Base-by-base conservation (phyloP, 2,329 filamentous ascomycete species). In the Diaporthe sp. region DNA sequence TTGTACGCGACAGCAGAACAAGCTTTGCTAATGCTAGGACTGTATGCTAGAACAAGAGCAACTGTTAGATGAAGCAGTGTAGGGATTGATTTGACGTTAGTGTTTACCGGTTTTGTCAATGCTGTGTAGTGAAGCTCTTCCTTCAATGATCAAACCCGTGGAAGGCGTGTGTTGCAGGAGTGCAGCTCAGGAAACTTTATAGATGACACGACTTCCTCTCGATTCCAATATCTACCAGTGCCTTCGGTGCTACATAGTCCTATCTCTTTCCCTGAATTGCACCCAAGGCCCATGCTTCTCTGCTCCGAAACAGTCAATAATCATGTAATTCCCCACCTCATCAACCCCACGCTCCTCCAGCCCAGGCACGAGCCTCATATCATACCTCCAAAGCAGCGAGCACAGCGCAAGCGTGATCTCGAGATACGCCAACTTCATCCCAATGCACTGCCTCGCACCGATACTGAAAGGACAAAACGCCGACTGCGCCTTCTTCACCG, bases 271-370 rank as follows among this genome's bases (percentile, higher is more conserved):
- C 34, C 39, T 63, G 39, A 63, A 63, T 31, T 63, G 60, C 60
- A 63, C 39, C 60, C 60, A 63, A 22, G 39, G 60, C 15, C 60
- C 39, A 63, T 63, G 39, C 60, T 63, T 63, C 60, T 63, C 60
- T 22, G 60, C 39, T n/a, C 60, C 39, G 31, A 44, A 63, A 6
- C 60, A 63, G 31, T 47, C 39, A 63, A 63, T 47, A 47, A 63
- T 63, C 60, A 15, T 10, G 39, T 63, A 31, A 47, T 63, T 63
- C 7, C 39, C 22, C 39, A 12, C 8, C n/a, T 63, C 39, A 22
- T 63, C 60, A 47, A 47, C 60, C 15, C 60, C 60, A 10, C 28
- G n/a, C 60, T 31, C 3, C 60, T 44, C 60, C 60, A 39, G 60
- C 2, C 60, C 60, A 31, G 39, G 60, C 25, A 22, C 15, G 25